Evolutionary conservation across 2,329 filamentous ascomycete species (phyloP).

Genomic region (Cladophialophora immunda): DNA sequence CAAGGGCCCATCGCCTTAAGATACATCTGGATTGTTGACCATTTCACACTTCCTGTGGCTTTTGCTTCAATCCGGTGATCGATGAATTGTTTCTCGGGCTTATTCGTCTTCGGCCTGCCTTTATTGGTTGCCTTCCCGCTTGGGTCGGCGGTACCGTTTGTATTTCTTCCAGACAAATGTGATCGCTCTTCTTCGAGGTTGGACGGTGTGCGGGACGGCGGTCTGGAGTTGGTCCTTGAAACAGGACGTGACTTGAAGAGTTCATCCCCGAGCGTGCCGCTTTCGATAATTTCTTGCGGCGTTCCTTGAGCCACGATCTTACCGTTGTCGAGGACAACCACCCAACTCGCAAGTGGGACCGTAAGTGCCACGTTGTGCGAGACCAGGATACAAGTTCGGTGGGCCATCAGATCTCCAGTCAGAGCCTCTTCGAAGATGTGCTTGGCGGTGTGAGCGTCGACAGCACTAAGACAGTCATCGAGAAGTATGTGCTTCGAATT

Average conservation of each 20-base stretch:
- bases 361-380: slow-evolving; percentile 95
- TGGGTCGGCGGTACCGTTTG: slow-evolving; percentile 42
- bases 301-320: slow-evolving; percentile 79
- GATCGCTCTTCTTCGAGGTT: slow-evolving; percentile 72
- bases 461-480: slow-evolving; percentile 94
- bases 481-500: slow-evolving; percentile 89
- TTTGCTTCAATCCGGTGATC: slow-evolving; percentile 74
- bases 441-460: slow-evolving; percentile 96
- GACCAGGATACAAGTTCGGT: slow-evolving; percentile 91
- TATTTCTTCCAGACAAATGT: slow-evolving; percentile 61
- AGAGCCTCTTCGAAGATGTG: slow-evolving; percentile 98
- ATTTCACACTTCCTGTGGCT: slow-evolving; percentile 85
- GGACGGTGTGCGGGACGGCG: slow-evolving; percentile 80
- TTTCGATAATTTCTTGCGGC: slow-evolving; percentile 78
- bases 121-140: slow-evolving; percentile 36
- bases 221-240: slow-evolving; percentile 74
- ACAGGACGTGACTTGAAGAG: slow-evolving; percentile 76
- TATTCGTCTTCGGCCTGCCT: slow-evolving; percentile 52
- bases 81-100: slow-evolving; percentile 49
- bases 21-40: slow-evolving; percentile 85
- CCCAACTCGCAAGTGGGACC: slow-evolving; percentile 78
- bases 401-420: slow-evolving; percentile 84
- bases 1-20: slow-evolving; percentile 90
- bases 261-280: slow-evolving; percentile 90
- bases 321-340: slow-evolving; percentile 88